phyloP scores from a whole-genome alignment of 176 grass and related monocot genomes.

The Bromus sterilis region DNA sequence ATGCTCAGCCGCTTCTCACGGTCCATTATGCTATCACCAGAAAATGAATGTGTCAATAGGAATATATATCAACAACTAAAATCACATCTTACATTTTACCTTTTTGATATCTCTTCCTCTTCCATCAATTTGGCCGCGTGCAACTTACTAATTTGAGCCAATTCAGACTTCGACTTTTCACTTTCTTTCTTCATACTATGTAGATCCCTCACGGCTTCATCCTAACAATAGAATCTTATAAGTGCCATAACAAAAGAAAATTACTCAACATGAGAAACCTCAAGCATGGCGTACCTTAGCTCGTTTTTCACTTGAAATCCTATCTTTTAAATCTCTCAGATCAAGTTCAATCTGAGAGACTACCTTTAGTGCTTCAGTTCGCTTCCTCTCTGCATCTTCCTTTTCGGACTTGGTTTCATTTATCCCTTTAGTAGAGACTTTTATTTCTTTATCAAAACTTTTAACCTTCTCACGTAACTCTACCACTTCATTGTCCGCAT shows the following conservation, averaged over 20 bases:
- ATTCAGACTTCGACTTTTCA: conserved; percentile 80
- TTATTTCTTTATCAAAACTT: conserved; percentile 72
- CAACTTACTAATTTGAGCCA: conserved; percentile 67
- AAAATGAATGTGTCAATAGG: conserved; percentile 18
- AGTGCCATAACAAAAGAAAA: background rate
- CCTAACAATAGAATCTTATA: conserved; percentile 42
- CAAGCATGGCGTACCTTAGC: conserved; percentile 61
- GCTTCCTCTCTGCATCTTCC: conserved; percentile 73
- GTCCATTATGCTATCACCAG: conserved; percentile 78
- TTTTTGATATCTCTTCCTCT: conserved; percentile 92
- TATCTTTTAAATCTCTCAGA: conserved; percentile 89
- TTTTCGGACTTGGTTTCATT: conserved; percentile 70
- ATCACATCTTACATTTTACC: conserved; percentile 40
- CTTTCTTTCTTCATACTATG: conserved; percentile 71
- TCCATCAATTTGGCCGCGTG: conserved; percentile 74
- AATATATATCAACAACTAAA: background rate
- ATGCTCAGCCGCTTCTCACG: conserved; percentile 94
- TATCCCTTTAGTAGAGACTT: conserved; percentile 73
- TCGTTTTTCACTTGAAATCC: conserved; percentile 59
- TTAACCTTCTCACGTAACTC: conserved; percentile 78
- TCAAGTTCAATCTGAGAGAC: conserved; percentile 91
- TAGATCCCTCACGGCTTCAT: conserved; percentile 74
- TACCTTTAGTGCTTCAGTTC: conserved; percentile 68
- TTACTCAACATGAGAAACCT: conserved; percentile 7
- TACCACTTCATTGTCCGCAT: conserved; percentile 75